Base-by-base conservation (phyloP, 2,329 filamentous ascomycete genomes). In the Sclerotinia minor region DNA sequence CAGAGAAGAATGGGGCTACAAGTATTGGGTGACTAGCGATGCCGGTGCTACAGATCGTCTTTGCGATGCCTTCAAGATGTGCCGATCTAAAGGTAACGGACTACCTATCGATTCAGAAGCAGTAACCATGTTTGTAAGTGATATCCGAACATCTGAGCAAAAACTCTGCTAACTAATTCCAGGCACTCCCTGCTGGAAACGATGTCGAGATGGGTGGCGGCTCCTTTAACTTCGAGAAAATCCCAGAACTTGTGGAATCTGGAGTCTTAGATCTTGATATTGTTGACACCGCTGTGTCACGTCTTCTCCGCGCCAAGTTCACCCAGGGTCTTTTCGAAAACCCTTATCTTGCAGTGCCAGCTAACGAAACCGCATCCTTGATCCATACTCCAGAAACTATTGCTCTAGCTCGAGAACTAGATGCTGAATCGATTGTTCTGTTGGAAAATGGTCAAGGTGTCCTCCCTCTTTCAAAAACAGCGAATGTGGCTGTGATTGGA, bases 151-250 rank as follows among this genome's bases (percentile, higher is more conserved):
- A 24, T 35, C 9, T 9, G 3, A 11, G 26, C 21, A n/a, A 6
- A 45, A 11, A 8, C 9, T 26, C 13, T 45, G 26, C 29, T 54
- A 55, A 65, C 11, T 17, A 35, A 11, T 13, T 64, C 2, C 17
- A 84, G 78, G 80, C 86, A 11, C 82, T 92, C 5, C 86, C 86
- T 0, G 87, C 89, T 5, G 90, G 90, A 3, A 89, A 87, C 61
- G 90, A 92, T 72, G 83, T 90, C 17, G 90, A 92, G 74, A 92
- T 92, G 90, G 90, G 90, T 17, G 89, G 90, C 50, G 90, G 90
- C 26, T 89, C 87, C 26, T 92, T 86, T 80, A 92, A 87, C 75
- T 89, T 87, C 74, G 82, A 87, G 71, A 84, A 82, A 47, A 91
- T 92, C 64, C 87, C 89, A 7, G 80, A 85, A 38, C 82, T 92